phyloP scores from a whole-genome alignment of 202 grass and related monocot species.

The Zoysia matrella region DNA sequence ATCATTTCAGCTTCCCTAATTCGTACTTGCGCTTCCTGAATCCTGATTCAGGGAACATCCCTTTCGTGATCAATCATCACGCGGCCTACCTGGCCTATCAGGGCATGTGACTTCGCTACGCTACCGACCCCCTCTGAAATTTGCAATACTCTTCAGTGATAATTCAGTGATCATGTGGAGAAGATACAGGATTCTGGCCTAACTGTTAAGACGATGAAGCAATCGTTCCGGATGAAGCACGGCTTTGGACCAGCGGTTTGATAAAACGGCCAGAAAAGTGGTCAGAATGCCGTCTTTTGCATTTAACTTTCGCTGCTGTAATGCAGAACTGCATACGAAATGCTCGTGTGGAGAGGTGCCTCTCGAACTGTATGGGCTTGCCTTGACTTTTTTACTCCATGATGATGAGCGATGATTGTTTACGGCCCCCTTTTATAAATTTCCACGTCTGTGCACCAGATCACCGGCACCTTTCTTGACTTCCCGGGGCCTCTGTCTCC shows the following conservation, averaged over 20 bases:
- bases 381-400: neutral
- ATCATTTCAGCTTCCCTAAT: neutral
- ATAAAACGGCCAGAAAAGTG: neutral
- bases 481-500: neutral
- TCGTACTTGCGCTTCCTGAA: neutral
- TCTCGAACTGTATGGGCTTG: no score
- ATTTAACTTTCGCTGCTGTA: neutral
- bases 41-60: neutral
- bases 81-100: no score
- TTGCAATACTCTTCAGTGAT: neutral
- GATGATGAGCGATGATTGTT: no score
- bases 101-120: no score
- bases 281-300: neutral
- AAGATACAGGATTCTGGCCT: neutral
- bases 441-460: neutral
- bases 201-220: neutral
- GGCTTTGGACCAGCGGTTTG: neutral
- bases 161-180: no score
- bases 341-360: no score
- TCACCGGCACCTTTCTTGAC: conserved; percentile 9
- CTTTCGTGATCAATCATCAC: conserved; percentile 14
- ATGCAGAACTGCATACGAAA: neutral
- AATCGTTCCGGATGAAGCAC: neutral
- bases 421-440: neutral
- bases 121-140: neutral